Base-by-base conservation (phyloP, 345 rosid species). In the Turnera subulata region DNA sequence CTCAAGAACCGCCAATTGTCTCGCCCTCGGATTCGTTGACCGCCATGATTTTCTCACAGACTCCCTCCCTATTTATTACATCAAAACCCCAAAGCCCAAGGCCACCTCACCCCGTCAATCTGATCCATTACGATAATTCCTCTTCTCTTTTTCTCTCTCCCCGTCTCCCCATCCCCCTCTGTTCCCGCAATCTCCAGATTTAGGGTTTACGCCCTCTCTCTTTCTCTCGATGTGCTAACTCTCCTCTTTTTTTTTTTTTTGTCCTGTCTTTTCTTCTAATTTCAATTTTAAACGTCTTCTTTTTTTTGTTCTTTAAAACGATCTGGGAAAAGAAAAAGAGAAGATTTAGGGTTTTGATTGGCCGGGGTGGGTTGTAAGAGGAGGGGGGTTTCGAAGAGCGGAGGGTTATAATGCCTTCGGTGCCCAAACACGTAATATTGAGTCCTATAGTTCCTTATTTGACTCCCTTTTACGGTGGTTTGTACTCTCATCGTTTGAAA, bases 341-440 rank as follows among this genome's bases (percentile, higher is more conserved):
- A 0, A 2, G 12, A 1, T 12, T 29, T 59, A 12, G 50, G 59
- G 65, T 23, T 58, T 59, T 44, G 51, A 22, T 67, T 60, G 26
- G 20, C 18, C 12, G 6, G n/a, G n/a, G 42, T 0, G 67, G 69
- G 46, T 5, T 45, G 20, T 45, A n/a, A n/a, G n/a, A n/a, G n/a
- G n/a, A n/a, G 7, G 55, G 56, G 95, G 97, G 96, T 81, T 82
- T 79, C 82, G 88, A 76, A 79, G 91, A 80, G 92, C 86, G 72
- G 73, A 64, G 73, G 42, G 51, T 50, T 51, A 78, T 70, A 77
- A 90, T 94, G 99, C 92, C 84, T 82, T 80, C 82, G 92, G 78
- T 72, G 70, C 92, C 85, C 90, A 54, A 64, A 11, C 67, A 72
- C 55, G 59, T 63, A 6, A 74, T 74, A 33, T 53, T 75, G 16